A percentile compares a stretch with the other conserved stretches of the same genome.
phyloP scores from a whole-genome alignment of 2,329 filamentous ascomycete genomes.

The Coniochaeta prunicola region DNA sequence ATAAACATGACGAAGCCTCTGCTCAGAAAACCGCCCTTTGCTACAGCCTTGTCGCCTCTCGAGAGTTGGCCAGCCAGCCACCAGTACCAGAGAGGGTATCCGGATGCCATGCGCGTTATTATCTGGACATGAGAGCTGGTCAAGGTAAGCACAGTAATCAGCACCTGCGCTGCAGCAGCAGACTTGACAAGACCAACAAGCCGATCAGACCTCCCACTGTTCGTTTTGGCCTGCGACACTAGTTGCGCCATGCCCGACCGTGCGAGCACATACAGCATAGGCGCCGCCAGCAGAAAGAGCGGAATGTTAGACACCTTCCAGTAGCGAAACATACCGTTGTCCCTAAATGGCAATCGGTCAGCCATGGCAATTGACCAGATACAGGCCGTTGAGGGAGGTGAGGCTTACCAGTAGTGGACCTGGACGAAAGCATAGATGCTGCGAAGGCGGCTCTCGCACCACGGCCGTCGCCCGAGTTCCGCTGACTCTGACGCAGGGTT shows the following conservation, averaged over 20 bases:
- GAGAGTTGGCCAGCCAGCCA: slow-evolving; percentile 54
- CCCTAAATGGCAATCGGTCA: slow-evolving; percentile 47
- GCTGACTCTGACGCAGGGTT: slow-evolving; percentile 15
- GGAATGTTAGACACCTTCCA: slow-evolving; percentile 85
- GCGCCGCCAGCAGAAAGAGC: slow-evolving; percentile 75
- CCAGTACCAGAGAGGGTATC: slow-evolving; percentile 85
- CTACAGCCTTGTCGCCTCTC: slow-evolving; percentile 18
- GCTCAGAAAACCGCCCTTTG: slow-evolving; percentile 8
- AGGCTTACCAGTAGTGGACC: slow-evolving; percentile 73
- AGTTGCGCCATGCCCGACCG: slow-evolving; percentile 45
- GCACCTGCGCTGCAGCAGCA: slow-evolving; percentile 64
- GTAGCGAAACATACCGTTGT: slow-evolving; percentile 80
- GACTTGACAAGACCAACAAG: slow-evolving; percentile 33
- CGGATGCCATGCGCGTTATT: slow-evolving; percentile 80
- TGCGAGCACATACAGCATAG: slow-evolving; percentile 64
- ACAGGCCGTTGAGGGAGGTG: not conserved
- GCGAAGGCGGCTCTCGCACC: slow-evolving; percentile 68
- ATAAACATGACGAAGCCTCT: slow-evolving; percentile 54
- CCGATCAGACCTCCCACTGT: slow-evolving; percentile 5
- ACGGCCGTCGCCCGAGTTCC: slow-evolving; percentile 42
- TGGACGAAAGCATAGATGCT: slow-evolving; percentile 93
- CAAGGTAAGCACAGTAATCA: slow-evolving; percentile 64
- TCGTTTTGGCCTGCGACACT: not conserved
- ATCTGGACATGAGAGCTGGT: slow-evolving; percentile 91
- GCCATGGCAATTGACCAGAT: slow-evolving; percentile 3